phyloP scores from a whole-genome alignment of 305 asterid genomes.

The Solanum aculeatissimum region DNA sequence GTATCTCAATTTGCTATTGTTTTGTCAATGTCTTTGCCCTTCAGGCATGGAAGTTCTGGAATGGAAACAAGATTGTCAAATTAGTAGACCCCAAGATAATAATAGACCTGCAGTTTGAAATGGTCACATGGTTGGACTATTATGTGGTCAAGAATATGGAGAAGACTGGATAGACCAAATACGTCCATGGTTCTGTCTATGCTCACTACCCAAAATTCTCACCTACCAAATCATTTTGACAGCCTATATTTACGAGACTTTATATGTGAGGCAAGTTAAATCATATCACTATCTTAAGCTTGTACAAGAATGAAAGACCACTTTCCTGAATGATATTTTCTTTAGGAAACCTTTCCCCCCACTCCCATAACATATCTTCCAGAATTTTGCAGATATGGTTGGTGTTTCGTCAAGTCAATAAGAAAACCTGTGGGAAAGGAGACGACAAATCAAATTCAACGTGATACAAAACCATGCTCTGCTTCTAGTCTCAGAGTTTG shows the following conservation, averaged over 20 bases:
- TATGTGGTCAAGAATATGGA: slow-evolving; percentile 7
- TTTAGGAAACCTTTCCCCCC: neutral
- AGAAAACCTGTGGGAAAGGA: neutral
- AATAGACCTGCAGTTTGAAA: neutral
- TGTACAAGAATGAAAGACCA: neutral
- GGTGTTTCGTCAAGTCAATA: neutral
- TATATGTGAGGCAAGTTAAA: neutral
- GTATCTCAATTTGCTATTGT: neutral
- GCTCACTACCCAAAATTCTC: neutral
- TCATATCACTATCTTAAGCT: neutral
- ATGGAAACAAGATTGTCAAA: neutral
- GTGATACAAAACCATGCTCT: neutral
- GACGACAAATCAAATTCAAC: neutral
- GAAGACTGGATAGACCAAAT: neutral
- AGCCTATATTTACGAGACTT: neutral
- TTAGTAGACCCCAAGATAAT: neutral
- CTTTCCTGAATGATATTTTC: neutral
- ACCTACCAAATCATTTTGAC: neutral
- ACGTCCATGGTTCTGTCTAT: neutral
- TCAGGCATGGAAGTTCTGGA: slow-evolving; percentile 8
- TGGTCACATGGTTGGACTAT: neutral
- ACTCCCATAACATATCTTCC: neutral
- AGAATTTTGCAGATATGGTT: neutral
- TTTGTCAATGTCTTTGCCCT: neutral
- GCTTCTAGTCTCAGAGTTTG: neutral